A percentile compares a stretch with the other conserved stretches of the same genome.
phyloP scores from a whole-genome alignment of 139 green algal species.

The Eudorina sp. region DNA sequence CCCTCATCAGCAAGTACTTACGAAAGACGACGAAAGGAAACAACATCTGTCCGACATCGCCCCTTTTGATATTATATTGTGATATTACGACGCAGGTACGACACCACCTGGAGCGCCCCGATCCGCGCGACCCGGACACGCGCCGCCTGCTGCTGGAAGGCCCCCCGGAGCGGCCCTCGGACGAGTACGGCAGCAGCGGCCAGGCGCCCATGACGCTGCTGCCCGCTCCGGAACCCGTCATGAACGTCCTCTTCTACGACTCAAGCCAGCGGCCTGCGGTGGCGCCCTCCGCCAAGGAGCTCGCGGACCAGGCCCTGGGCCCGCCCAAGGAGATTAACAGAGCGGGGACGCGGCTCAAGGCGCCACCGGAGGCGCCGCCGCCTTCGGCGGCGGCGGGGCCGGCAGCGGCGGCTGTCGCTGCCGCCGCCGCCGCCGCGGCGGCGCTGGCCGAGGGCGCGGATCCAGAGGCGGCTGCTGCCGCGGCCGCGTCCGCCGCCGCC shows the following conservation, averaged over 20 bases:
- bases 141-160: constrained; percentile 50
- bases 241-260: constrained; percentile 86
- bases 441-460: not conserved
- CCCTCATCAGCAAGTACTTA: too few species aligned
- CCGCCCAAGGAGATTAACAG: constrained; percentile 78
- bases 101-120: constrained; percentile 67
- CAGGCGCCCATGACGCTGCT: constrained; percentile 75
- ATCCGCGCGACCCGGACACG: constrained; percentile 26
- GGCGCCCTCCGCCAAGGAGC: constrained; percentile 67
- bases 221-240: constrained; percentile 65
- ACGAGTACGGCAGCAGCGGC: constrained; percentile 84
- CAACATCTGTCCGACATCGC: too few species aligned
- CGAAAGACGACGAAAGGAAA: too few species aligned
- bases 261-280: constrained; percentile 56
- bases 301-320: constrained; percentile 65
- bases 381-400: not conserved
- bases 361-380: constrained; percentile 1
- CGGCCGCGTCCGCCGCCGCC: not conserved
- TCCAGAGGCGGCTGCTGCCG: not conserved
- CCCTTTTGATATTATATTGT: too few species aligned
- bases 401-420: not conserved
- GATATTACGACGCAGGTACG: constrained; percentile 48
- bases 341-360: constrained; percentile 71
- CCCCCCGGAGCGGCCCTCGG: constrained; percentile 19
- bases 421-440: not conserved